Percentiles rank a stretch among this genome's conserved stretches.
phyloP scores from a whole-genome alignment of 2,329 filamentous ascomycete species.

The Nemania abortiva region DNA sequence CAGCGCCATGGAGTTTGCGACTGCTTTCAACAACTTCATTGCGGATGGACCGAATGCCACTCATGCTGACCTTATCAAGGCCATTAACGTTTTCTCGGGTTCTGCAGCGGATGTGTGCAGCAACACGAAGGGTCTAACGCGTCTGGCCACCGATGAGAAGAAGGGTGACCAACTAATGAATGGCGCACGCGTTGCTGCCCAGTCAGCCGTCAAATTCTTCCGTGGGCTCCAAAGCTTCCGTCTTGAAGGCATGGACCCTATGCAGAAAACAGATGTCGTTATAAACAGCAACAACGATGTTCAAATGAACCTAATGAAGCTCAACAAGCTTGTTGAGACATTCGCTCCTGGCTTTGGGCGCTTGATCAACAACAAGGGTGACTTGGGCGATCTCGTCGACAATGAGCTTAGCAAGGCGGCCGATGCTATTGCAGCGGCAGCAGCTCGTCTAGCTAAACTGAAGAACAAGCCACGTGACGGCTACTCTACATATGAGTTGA shows the following conservation, averaged over 20 bases:
- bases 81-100: constrained; percentile 89
- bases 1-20: constrained; percentile 96
- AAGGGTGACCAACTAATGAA: constrained; percentile 88
- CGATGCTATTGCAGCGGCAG: constrained; percentile 92
- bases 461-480: constrained; percentile 97
- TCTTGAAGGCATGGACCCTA: constrained; percentile 86
- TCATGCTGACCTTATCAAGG: constrained; percentile 91
- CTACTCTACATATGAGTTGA: constrained; percentile 95
- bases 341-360: constrained; percentile 91
- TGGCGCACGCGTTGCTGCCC: constrained; percentile 84
- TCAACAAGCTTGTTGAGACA: constrained; percentile 92
- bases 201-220: constrained; percentile 94
- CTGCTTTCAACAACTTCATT: constrained; percentile 98
- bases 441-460: constrained; percentile 87
- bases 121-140: constrained; percentile 94
- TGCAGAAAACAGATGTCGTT: constrained; percentile 96
- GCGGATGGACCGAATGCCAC: constrained; percentile 93
- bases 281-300: constrained; percentile 98
- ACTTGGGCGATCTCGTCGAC: constrained; percentile 93
- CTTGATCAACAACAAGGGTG: constrained; percentile 80
- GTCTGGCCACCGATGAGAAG: constrained; percentile 95
- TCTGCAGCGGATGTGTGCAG: constrained; percentile 93
- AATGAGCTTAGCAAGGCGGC: constrained; percentile 92
- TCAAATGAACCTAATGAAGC: constrained; percentile 89
- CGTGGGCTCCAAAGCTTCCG: constrained; percentile 93